Conservation (phyloP, 2,329 filamentous ascomycete genomes). For the Clonostachys byssicola region DNA sequence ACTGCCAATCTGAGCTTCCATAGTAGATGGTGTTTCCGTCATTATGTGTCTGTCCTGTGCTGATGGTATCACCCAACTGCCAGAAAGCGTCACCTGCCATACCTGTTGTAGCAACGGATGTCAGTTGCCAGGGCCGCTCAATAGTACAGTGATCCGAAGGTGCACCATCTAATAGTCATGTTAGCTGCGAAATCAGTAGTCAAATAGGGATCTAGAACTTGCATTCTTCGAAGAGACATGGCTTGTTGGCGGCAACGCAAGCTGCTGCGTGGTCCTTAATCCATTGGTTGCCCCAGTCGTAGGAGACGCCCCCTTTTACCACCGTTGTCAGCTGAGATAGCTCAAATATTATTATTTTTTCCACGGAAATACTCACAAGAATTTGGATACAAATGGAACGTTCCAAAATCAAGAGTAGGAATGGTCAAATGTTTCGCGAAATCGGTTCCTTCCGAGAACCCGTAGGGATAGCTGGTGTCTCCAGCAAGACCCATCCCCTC, state of each 20-base stretch:
- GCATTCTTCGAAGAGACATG: slow-evolving; percentile 25
- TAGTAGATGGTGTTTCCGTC: slow-evolving; percentile 42
- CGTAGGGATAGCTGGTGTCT: slow-evolving; percentile 48
- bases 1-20: slow-evolving; percentile 32
- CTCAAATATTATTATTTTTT: background rate
- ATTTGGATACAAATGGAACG: slow-evolving; percentile 21
- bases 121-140: slow-evolving; percentile 44
- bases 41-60: slow-evolving; percentile 32
- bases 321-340: background rate
- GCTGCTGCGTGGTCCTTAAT: slow-evolving; percentile 16
- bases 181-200: background rate
- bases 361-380: slow-evolving; percentile 17
- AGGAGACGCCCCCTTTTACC: background rate
- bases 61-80: slow-evolving; percentile 33
- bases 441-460: slow-evolving; percentile 27
- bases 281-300: slow-evolving; percentile 2
- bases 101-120: slow-evolving; percentile 18
- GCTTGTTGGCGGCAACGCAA: slow-evolving; percentile 17
- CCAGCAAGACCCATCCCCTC: slow-evolving; percentile 42
- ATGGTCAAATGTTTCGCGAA: slow-evolving; percentile 20
- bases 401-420: slow-evolving; percentile 44
- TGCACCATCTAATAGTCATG: slow-evolving; percentile 1
- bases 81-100: slow-evolving; percentile 31
- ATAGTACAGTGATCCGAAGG: slow-evolving; percentile 17
- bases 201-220: slow-evolving; percentile 7